These are phyloP conservation scores for Vitis riparia DNA, from an alignment of 164 flowering plant genomes.

Conservation along the genomic window DNA sequence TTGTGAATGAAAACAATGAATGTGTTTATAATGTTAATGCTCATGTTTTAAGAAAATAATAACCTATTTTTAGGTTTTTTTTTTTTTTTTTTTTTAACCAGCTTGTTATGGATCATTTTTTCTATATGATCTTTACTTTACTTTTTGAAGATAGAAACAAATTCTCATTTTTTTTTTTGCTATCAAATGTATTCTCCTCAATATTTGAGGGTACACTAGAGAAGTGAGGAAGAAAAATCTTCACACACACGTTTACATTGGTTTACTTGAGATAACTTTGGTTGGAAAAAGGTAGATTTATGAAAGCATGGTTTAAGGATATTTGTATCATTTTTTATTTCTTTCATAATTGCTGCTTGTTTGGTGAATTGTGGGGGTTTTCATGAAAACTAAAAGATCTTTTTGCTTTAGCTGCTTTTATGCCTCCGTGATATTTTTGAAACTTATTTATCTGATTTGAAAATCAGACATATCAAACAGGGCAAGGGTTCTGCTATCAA, in stretches of 20 bases:
- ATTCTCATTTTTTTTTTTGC: too few species aligned
- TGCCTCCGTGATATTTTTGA: conserved; percentile 17
- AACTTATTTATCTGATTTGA: conserved; percentile 84
- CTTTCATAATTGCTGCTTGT: background rate
- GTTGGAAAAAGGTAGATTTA: background rate
- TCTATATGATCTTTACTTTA: too few species aligned
- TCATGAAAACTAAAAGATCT: background rate
- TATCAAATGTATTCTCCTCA: too few species aligned
- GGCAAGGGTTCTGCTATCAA: conserved; percentile 77
- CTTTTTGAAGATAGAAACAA: too few species aligned
- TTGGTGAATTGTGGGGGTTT: background rate
- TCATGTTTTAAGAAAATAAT: too few species aligned
- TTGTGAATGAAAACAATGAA: too few species aligned
- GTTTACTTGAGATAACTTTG: background rate
- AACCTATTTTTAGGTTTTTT: too few species aligned
- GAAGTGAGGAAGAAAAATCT: background rate
- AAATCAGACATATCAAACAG: conserved; percentile 99
- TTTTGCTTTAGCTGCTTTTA: background rate
- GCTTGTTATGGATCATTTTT: too few species aligned
- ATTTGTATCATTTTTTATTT: background rate
- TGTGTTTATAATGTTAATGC: too few species aligned
- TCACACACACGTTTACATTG: background rate
- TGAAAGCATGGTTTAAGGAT: background rate
- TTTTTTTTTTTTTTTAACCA: too few species aligned
- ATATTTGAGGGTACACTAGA: too few species aligned